Conservation (phyloP, 768 basidiomycete genomes). For the Tephrocybe sp. region DNA sequence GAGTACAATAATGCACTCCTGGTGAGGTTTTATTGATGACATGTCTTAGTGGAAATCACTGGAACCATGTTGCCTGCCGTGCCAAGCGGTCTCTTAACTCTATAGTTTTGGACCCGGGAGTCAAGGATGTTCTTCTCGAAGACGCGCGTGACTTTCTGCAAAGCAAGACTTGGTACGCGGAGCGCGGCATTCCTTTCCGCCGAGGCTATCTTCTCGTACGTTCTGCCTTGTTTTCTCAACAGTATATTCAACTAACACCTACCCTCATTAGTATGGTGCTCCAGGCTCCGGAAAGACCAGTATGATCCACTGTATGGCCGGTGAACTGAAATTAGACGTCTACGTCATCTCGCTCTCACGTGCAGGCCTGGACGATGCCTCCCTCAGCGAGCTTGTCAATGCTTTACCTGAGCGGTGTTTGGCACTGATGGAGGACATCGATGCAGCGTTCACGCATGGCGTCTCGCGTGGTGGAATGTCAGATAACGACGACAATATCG, state of each 20-base stretch:
- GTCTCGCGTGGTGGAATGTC: conserved; percentile 23
- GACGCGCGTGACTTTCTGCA: conserved; percentile 62
- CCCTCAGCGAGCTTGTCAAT: conserved; percentile 51
- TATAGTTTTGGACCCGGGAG: conserved; percentile 58
- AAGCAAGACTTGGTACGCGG: conserved; percentile 60
- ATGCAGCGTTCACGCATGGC: conserved; percentile 53
- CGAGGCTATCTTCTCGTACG: conserved; percentile 59
- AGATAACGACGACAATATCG: background rate
- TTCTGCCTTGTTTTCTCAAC: background rate
- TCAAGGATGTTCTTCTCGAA: conserved; percentile 54
- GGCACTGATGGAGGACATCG: conserved; percentile 73
- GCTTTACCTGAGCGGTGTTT: conserved; percentile 56
- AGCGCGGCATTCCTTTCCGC: conserved; percentile 68
- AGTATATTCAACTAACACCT: background rate
- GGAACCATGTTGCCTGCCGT: conserved; percentile 51
- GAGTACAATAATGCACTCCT: background rate
- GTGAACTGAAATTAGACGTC: conserved; percentile 67
- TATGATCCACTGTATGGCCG: conserved; percentile 66
- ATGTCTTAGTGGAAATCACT: conserved; percentile 29
- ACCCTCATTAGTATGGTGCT: conserved; percentile 58
- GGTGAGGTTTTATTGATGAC: background rate
- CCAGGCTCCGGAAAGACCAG: conserved; percentile 76
- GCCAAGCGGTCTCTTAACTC: conserved; percentile 56
- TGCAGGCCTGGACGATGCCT: conserved; percentile 53
- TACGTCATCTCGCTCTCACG: conserved; percentile 65